phyloP scores from a whole-genome alignment of 495 filamentous ascomycete species.

The Hypoxylon crocopeplum region DNA sequence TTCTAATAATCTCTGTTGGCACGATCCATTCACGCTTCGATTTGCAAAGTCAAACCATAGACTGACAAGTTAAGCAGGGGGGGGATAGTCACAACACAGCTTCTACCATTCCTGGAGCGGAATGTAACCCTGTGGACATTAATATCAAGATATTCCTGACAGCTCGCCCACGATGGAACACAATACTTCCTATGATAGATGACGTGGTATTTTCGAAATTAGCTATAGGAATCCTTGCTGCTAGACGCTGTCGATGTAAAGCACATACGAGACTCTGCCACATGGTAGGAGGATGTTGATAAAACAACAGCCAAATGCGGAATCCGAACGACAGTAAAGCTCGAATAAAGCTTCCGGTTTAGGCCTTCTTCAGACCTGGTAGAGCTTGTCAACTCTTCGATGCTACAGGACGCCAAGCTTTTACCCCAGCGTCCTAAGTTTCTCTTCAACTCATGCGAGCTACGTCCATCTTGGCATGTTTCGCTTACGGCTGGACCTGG shows the following conservation, averaged over 20 bases:
- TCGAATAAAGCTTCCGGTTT: neutral
- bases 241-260: too few relatives aligned
- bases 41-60: too few relatives aligned
- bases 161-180: neutral
- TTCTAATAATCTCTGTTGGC: neutral
- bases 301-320: too few relatives aligned
- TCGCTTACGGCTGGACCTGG: constrained; percentile 23
- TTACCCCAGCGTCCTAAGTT: constrained; percentile 4
- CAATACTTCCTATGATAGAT: too few relatives aligned
- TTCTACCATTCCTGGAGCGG: neutral
- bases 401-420: constrained; percentile 20
- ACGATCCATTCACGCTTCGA: neutral
- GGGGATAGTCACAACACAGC: neutral
- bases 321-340: too few relatives aligned
- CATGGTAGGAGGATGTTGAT: too few relatives aligned
- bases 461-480: constrained; percentile 31
- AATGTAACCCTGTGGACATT: neutral
- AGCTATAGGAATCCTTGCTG: too few relatives aligned
- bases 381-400: neutral
- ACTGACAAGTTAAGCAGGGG: too few relatives aligned
- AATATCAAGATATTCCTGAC: neutral
- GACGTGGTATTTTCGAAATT: too few relatives aligned
- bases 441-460: constrained; percentile 9
- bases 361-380: neutral
- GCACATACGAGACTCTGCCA: too few relatives aligned